Evolutionary conservation across 345 rosid species (phyloP), one percentile per base, ranked within the genome.

Genomic region (Dipteronia dyeriana): DNA sequence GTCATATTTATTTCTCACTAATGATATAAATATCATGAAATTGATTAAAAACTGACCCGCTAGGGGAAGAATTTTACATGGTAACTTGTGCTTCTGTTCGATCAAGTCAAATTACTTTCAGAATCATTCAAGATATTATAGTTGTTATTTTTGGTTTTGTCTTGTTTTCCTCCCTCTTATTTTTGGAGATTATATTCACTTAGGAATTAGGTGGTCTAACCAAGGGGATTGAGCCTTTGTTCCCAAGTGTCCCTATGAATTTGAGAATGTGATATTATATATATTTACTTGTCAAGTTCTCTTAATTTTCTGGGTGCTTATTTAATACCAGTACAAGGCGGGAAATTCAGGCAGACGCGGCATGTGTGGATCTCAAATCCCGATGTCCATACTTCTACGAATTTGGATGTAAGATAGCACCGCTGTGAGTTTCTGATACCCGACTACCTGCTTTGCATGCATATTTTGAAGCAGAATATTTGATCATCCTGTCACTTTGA

Each of bases 271-370:
- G 3, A 16, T 51, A 51, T 16, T 49, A 19, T 26, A 26, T 56
- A 22, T 53, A 25, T 31, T 54, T 41, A 34, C 45, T 64, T 66
- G 14, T 10, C 12, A 56, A 38, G 17, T 68, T 69, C 11, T 41
- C 66, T 31, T 16, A 53, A 3, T 63, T 39, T 78, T 14, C 53
- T 47, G 11, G 63, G n/a, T 51, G 25, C n/a, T 47, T 13, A 17
- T 75, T 9, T 60, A 31, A 29, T 53, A 8, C 63, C 86, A 95
- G 96, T 85, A 90, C 94, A 71, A 88, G 92, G 85, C 77, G 89
- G 62, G 98, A 93, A 85, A 86, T 95, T 71, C 97, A 93, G 77
- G 97, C 97, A 16, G 97, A 95, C 80, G 95, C 97, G 60, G 91
- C 92, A 5, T 86, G 87, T 81, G 98, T 90, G 78, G 97, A 95